A percentile compares a stretch with the other conserved stretches of the same genome.
These are phyloP conservation scores for Dothideomycetes sp. DNA, from an alignment of 2,329 filamentous ascomycete genomes.

Conservation along the genomic window DNA sequence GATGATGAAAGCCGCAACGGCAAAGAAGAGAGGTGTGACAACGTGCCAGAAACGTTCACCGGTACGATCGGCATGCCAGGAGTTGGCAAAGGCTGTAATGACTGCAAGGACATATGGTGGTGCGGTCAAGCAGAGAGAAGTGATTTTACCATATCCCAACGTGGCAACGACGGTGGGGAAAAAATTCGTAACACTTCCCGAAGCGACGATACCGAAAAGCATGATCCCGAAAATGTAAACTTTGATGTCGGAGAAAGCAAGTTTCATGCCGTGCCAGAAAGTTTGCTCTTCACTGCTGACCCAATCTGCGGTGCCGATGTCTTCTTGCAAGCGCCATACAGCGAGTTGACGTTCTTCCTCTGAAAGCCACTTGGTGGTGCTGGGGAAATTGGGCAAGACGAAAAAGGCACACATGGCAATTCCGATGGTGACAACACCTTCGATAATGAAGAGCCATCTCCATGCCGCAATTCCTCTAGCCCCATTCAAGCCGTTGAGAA, in stretches of 20 bases:
- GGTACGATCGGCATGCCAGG: slow-evolving; percentile 31
- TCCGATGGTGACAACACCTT: slow-evolving; percentile 29
- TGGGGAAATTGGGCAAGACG: slow-evolving; percentile 31
- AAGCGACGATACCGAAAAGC: slow-evolving; percentile 29
- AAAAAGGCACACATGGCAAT: slow-evolving; percentile 27
- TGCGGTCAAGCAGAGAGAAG: slow-evolving; percentile 26
- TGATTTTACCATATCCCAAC: slow-evolving; percentile 27
- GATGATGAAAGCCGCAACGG: slow-evolving; percentile 25
- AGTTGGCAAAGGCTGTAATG: slow-evolving; percentile 27
- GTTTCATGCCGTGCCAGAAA: slow-evolving; percentile 26
- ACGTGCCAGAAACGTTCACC: slow-evolving; percentile 35
- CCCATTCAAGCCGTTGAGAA: slow-evolving; percentile 33
- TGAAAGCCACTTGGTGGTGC: slow-evolving; percentile 24
- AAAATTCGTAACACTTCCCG: slow-evolving; percentile 27
- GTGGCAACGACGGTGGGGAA: slow-evolving; percentile 25
- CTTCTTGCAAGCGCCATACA: slow-evolving; percentile 25
- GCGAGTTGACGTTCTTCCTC: slow-evolving; percentile 25
- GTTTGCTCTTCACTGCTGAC: slow-evolving; percentile 21
- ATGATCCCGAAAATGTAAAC: slow-evolving; percentile 29
- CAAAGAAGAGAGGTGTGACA: slow-evolving; percentile 23
- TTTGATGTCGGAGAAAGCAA: slow-evolving; percentile 26
- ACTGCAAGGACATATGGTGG: slow-evolving; percentile 29
- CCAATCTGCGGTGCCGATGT: slow-evolving; percentile 25
- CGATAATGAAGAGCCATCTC: slow-evolving; percentile 31
- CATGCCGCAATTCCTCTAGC: slow-evolving; percentile 26